Evolutionary conservation across 257 asterid genomes (phyloP).

Genomic region (Solanum virginianum): DNA sequence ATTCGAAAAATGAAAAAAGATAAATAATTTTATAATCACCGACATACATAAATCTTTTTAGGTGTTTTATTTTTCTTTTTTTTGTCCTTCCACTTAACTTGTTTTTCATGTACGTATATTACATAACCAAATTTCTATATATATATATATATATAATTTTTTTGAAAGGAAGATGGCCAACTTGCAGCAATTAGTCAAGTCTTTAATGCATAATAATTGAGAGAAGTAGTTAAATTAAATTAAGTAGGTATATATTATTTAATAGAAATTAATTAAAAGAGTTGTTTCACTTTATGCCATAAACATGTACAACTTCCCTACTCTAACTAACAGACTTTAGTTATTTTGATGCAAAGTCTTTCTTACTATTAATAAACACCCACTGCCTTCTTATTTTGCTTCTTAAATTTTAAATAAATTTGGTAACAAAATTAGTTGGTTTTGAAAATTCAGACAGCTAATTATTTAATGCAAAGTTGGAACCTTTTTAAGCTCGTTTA

Average conservation of each 20-base stretch:
- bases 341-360: no score
- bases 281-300: neutral
- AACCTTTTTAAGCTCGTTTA: neutral
- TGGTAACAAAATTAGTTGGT: neutral
- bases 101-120: neutral
- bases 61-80: neutral
- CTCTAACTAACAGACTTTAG: neutral
- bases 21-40: no score
- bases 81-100: neutral
- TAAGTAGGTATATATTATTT: neutral
- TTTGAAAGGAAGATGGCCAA: neutral
- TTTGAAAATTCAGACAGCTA: neutral
- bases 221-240: neutral
- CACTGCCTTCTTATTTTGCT: no score
- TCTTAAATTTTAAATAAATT: no score
- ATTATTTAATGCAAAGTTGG: neutral
- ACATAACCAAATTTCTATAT: neutral
- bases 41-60: neutral
- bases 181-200: neutral
- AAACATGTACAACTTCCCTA: neutral
- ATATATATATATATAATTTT: neutral
- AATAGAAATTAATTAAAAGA: neutral
- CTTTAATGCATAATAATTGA: neutral
- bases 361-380: no score
- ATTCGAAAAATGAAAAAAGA: no score